Conservation (phyloP, 2,329 filamentous ascomycete genomes). For the Botryotinia convoluta region DNA sequence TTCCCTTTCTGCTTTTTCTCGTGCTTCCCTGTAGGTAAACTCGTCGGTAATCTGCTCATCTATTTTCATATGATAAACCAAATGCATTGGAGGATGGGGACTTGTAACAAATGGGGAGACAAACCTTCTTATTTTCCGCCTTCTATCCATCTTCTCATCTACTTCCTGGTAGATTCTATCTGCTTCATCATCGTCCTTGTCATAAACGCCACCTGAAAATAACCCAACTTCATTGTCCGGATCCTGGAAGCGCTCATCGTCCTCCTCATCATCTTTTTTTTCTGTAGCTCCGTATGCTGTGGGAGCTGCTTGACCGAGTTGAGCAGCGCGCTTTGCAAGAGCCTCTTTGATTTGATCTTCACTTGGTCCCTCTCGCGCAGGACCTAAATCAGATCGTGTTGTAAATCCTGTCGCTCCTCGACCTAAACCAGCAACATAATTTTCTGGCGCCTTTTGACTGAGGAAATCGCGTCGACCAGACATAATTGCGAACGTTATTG, state of each 20-base stretch:
- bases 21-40: constrained; percentile 77
- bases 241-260: constrained; percentile 84
- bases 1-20: constrained; percentile 85
- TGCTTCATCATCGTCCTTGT: constrained; percentile 96
- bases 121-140: constrained; percentile 83
- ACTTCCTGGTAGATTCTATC: constrained; percentile 94
- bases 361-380: constrained; percentile 89
- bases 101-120: constrained; percentile 44
- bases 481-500: constrained; percentile 26
- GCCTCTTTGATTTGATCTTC: constrained; percentile 99
- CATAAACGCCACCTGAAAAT: constrained; percentile 93
- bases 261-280: constrained; percentile 63
- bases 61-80: constrained; percentile 67
- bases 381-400: constrained; percentile 92
- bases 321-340: constrained; percentile 86
- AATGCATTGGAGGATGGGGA: constrained; percentile 43
- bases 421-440: constrained; percentile 93
- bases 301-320: constrained; percentile 69
- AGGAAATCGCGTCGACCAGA: constrained; percentile 74
- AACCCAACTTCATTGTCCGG: constrained; percentile 96
- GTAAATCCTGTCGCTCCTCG: constrained; percentile 98
- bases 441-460: constrained; percentile 79
- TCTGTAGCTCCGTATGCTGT: constrained; percentile 65
- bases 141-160: constrained; percentile 93
- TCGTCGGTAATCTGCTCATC: constrained; percentile 78